Evolutionary conservation across 176 grass and related monocot genomes (phyloP), one percentile per base, ranked within the genome.

Genomic region (Triticum turgidum): DNA sequence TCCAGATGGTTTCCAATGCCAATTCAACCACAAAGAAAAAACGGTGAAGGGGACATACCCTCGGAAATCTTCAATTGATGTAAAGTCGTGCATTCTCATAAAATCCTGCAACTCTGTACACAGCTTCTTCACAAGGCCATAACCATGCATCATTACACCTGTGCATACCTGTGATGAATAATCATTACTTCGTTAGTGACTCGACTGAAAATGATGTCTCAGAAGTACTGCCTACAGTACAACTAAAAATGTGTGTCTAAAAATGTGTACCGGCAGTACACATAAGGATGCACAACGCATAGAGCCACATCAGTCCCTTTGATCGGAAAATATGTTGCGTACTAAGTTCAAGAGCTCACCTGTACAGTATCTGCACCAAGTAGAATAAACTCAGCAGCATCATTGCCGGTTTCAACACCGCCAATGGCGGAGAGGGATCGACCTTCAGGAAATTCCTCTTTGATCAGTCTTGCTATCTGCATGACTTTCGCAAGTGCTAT

Each of bases 91-190:
- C 58, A 91, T 82, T 84, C 94, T 90, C 97, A 99, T 97, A 82
- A 99, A 97, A 89, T 99, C 92, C 81, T 94, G 84, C 73, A 99
- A 82, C 64, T 99, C 94, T 17, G 81, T 74, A 58, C 94, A 94
- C 29, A 99, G 94, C 73, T 99, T 96, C 83, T 97, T 96, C 39
- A 99, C 97, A 90, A 99, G 87, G 35, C 89, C 89, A 89, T 99
- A 97, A 56, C 97, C 97, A 91, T 96, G 97, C 73, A 99, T 97
- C 97, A 99, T 99, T 32, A 99, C 94, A 18, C 94, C 92, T 3
- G 94, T 99, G 63, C 97, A 99, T 72, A 99, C 94, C 92, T 96
- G 83, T 76, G 21, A 47, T 69, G 76, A 85, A 76, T 52, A 69
- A 62, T 35, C 32, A 86, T 73, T 7, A 44, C 20, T 49, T 35